These are phyloP conservation scores for Gracilaria vermiculophylla DNA, from an alignment of 23 red algal species.

Conservation along the genomic window DNA sequence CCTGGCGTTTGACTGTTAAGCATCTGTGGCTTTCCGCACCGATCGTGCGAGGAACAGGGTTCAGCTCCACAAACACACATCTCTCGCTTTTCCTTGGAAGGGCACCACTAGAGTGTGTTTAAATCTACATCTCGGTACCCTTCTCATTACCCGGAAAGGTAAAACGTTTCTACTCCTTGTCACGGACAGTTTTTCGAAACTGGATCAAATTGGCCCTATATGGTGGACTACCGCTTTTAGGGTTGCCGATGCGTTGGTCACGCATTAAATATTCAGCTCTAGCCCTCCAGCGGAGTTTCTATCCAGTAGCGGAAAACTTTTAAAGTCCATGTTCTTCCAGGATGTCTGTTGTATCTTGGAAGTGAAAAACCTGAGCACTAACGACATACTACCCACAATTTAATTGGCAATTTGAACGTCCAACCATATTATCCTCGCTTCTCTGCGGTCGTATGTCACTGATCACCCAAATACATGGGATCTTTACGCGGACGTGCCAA, in stretches of 20 bases:
- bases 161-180: neutral
- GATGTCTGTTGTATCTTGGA: constrained; percentile 14
- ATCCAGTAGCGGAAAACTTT: neutral
- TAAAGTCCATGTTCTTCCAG: neutral
- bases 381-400: neutral
- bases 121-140: neutral
- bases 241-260: constrained; percentile 4
- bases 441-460: too few relatives aligned
- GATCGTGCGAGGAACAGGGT: neutral
- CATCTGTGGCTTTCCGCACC: neutral
- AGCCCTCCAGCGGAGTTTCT: neutral
- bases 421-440: neutral
- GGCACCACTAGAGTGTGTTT: neutral
- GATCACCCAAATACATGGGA: neutral
- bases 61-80: neutral
- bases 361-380: neutral
- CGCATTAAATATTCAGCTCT: neutral
- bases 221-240: neutral
- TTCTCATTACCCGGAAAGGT: neutral
- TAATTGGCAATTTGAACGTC: neutral
- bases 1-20: neutral
- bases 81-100: neutral
- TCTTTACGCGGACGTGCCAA: neutral
- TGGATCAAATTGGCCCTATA: neutral
- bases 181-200: constrained; percentile 25